Evolutionary conservation across 768 basidiomycete genomes (phyloP).

Genomic region (Dictyophora rubrovolvata): DNA sequence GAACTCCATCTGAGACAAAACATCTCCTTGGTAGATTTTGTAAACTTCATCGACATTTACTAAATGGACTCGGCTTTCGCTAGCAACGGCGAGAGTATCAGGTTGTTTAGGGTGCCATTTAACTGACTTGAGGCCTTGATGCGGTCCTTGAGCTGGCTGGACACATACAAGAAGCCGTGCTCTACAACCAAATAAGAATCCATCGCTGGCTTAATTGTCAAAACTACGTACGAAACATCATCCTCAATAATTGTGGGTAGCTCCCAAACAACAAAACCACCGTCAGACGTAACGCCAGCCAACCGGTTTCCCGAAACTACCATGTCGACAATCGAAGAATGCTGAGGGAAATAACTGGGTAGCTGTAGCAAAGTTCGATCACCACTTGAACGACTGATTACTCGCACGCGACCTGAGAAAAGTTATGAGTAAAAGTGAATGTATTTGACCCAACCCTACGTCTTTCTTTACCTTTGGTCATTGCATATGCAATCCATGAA

Average conservation of each 20-base stretch:
- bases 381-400: constrained; percentile 81
- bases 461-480: constrained; percentile 57
- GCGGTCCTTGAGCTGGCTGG: constrained; percentile 41
- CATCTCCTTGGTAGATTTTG: constrained; percentile 50
- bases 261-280: constrained; percentile 86
- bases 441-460: neutral
- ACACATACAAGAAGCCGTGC: constrained; percentile 63
- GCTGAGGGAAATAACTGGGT: constrained; percentile 44
- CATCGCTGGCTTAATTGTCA: neutral
- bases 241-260: constrained; percentile 75
- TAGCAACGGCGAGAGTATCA: constrained; percentile 75
- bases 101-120: constrained; percentile 84
- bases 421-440: neutral
- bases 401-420: constrained; percentile 61
- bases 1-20: constrained; percentile 59
- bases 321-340: constrained; percentile 73
- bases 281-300: constrained; percentile 80
- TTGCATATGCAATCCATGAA: constrained; percentile 88
- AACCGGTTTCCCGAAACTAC: constrained; percentile 74
- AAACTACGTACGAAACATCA: constrained; percentile 63
- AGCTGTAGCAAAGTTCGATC: constrained; percentile 80
- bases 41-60: constrained; percentile 61
- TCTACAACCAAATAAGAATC: constrained; percentile 25
- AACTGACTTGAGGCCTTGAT: constrained; percentile 63
- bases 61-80: constrained; percentile 63